Evolutionary conservation across 2,329 filamentous ascomycete species (phyloP).

Genomic region (Myotisia sp.): DNA sequence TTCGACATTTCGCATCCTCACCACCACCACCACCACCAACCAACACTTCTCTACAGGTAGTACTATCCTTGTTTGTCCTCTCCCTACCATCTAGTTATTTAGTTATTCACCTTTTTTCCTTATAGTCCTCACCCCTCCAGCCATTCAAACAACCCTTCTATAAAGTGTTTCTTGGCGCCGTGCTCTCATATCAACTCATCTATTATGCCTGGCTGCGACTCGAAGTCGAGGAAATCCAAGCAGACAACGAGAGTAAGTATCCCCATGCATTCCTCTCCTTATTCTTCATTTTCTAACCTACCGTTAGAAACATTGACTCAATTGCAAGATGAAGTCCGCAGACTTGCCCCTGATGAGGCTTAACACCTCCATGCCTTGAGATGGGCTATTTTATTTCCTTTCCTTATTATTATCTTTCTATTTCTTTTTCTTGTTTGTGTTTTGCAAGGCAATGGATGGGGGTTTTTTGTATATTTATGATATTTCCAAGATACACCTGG

Average conservation of each 20-base stretch:
- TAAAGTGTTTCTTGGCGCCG: constrained; percentile 35
- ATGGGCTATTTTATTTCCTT: neutral
- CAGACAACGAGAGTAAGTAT: constrained; percentile 28
- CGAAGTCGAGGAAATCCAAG: constrained; percentile 32
- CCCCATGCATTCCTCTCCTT: neutral
- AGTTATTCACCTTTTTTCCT: neutral
- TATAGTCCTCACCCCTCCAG: constrained; percentile 27
- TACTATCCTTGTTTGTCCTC: too few species aligned
- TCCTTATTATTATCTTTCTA: neutral
- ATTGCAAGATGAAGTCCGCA: constrained; percentile 10
- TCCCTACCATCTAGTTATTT: too few species aligned
- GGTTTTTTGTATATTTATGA: too few species aligned
- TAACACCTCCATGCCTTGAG: too few species aligned
- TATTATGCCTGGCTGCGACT: constrained; percentile 36
- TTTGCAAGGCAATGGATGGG: too few species aligned
- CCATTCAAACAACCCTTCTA: constrained; percentile 30
- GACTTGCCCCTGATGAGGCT: constrained; percentile 13
- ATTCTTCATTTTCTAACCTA: neutral
- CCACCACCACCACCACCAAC: too few species aligned
- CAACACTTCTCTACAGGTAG: too few species aligned
- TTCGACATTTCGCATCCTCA: too few species aligned
- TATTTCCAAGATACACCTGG: too few species aligned
- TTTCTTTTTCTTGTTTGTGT: neutral
- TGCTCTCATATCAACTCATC: constrained; percentile 36
- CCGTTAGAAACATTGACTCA: constrained; percentile 7